Percentiles rank a stretch among this genome's conserved stretches.
Conservation (phyloP, 345 rosid species). For the Syzygium oleosum region DNA sequence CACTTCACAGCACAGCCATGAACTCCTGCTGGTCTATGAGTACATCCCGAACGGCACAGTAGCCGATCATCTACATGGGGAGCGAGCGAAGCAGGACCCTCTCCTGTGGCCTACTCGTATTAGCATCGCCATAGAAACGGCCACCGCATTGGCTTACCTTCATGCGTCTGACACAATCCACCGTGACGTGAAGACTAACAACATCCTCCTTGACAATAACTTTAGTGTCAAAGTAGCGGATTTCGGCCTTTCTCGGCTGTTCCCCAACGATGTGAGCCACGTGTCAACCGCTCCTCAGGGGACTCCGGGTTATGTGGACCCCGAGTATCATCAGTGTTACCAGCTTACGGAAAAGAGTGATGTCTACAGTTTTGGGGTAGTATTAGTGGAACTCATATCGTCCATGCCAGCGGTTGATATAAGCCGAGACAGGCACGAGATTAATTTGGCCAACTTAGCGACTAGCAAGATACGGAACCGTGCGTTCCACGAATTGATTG, state of each 20-base stretch:
- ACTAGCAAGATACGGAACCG: constrained; percentile 37
- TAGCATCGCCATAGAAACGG: constrained; percentile 59
- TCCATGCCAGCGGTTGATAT: constrained; percentile 72
- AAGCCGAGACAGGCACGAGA: constrained; percentile 38
- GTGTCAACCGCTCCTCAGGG: constrained; percentile 73
- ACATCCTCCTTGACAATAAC: constrained; percentile 55
- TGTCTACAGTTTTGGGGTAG: constrained; percentile 75
- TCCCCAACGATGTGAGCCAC: constrained; percentile 46
- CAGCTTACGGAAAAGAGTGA: constrained; percentile 63
- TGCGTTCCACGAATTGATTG: constrained; percentile 37
- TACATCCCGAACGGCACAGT: constrained; percentile 51
- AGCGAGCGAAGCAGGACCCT: constrained; percentile 12
- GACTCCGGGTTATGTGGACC: constrained; percentile 63
- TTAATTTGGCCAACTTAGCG: constrained; percentile 52
- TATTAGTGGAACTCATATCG: constrained; percentile 47
- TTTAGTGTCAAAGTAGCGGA: constrained; percentile 59
- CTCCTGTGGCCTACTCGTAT: constrained; percentile 45
- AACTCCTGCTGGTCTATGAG: constrained; percentile 64
- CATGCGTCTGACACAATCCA: constrained; percentile 55
- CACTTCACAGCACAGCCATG: constrained; percentile 42
- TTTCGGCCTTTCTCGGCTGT: constrained; percentile 55
- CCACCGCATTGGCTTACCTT: constrained; percentile 54
- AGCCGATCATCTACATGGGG: constrained; percentile 59
- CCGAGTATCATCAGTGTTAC: constrained; percentile 55
- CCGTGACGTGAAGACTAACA: constrained; percentile 54